These are phyloP conservation scores for Ophiorrhiza pumila DNA, from an alignment of 257 asterid genomes.

Conservation along the genomic window DNA sequence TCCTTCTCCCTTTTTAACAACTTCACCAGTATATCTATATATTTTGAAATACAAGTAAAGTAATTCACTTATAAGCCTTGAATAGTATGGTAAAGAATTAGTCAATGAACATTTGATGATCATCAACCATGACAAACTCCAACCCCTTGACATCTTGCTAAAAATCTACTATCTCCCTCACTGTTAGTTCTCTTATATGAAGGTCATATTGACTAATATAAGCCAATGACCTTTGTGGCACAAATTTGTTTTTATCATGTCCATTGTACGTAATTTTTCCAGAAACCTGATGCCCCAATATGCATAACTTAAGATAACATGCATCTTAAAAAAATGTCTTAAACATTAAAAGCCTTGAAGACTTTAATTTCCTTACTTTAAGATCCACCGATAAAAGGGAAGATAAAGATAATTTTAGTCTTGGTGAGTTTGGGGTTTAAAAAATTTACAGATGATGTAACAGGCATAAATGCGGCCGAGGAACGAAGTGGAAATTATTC, in stretches of 20 bases:
- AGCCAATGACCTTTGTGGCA: slow-evolving; percentile 82
- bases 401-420: no score
- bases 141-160: slow-evolving; percentile 93
- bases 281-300: slow-evolving; percentile 38
- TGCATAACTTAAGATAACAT: not conserved
- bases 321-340: not conserved
- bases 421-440: no score
- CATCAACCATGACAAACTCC: slow-evolving; percentile 71
- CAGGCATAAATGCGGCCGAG: no score
- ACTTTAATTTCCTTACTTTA: slow-evolving; percentile 37
- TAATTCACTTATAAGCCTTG: not conserved
- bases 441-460: no score
- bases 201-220: slow-evolving; percentile 88
- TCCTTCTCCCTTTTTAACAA: slow-evolving; percentile 86
- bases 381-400: slow-evolving; percentile 55
- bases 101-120: not conserved
- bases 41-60: not conserved
- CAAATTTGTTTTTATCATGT: slow-evolving; percentile 64
- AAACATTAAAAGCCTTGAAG: not conserved
- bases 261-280: slow-evolving; percentile 84
- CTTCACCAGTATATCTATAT: slow-evolving; percentile 68
- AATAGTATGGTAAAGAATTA: not conserved
- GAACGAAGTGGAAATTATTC: no score
- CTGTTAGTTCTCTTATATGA: slow-evolving; percentile 88
- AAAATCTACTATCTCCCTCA: slow-evolving; percentile 82